Evolutionary conservation across 108 stramenopile species (phyloP), one percentile per base, ranked within the genome.

Genomic region (Cyclotella distinguenda): DNA sequence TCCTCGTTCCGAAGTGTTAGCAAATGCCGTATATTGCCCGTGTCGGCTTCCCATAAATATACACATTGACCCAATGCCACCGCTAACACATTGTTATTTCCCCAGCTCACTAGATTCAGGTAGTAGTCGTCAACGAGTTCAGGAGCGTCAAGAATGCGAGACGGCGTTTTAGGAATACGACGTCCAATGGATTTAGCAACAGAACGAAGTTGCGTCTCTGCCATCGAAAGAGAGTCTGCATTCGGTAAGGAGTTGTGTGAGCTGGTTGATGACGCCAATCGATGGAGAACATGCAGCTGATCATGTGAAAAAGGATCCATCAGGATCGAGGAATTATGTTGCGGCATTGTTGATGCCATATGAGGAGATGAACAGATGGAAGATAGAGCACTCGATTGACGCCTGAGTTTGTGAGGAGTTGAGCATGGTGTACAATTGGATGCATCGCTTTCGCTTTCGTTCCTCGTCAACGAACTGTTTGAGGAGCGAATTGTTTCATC

Each of bases 21-120:
- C 15, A 99, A 78, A 67, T 99, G 96, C 49, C 87, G 80, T 50
- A 99, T 99, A 63, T 85, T 83, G 6, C 99, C 99, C 30, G 91
- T 88, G n/a, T 77, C 86, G 0, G 99, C 98, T 68, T 99, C 91
- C 99, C 99, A 99, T 3, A 99, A 82, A 70, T 99, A 99, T 4
- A 99, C 97, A n/a, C 95, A 95, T 67, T 96, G 96, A 10, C 84
- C 77, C 31, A 99, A 68, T 3, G 99, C 99, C 4, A 99, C 98
- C 6, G 99, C 99, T 18, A 99, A 74, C 38, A 95, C 64, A 72
- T 99, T 97, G 70, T 82, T 87, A 49, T 82, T 81, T 59, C 94
- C 85, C 97, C 97, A 98, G 51, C 86, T 86, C 8, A 98, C 73
- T 19, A 98, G 77, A 72, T 98, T 98, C 40, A 98, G 86, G 72